A percentile compares a stretch with the other conserved stretches of the same genome.
phyloP scores from a whole-genome alignment of 2,329 filamentous ascomycete genomes.

The Pyricularia sp. region DNA sequence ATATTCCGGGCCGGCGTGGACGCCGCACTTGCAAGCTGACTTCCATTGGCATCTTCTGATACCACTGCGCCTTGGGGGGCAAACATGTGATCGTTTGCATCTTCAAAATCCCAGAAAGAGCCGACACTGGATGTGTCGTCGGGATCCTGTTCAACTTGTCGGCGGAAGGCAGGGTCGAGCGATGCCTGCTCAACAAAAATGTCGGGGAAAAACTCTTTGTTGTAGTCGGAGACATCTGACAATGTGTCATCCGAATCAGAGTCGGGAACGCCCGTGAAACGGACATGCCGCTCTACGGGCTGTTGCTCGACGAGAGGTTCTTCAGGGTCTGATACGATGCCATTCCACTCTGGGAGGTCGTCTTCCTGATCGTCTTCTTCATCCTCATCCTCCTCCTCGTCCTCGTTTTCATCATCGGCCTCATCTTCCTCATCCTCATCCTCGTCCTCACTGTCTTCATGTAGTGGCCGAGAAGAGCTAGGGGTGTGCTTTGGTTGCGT shows the following conservation, averaged over 20 bases:
- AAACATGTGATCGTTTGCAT: constrained; percentile 22
- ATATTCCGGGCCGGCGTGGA: constrained; percentile 10
- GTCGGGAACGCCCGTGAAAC: constrained; percentile 58
- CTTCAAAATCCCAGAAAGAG: constrained; percentile 56
- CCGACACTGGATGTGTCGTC: constrained; percentile 47
- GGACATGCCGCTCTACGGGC: constrained; percentile 52
- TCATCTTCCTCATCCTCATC: constrained; percentile 28
- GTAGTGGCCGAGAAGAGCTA: constrained; percentile 42
- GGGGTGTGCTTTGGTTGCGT: constrained; percentile 24
- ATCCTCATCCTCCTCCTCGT: constrained; percentile 27
- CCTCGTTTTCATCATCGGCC: constrained; percentile 27
- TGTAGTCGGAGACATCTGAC: constrained; percentile 48
- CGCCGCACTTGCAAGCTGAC: constrained; percentile 15
- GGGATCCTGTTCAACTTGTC: constrained; percentile 61
- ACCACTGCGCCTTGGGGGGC: not conserved
- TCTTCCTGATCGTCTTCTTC: constrained; percentile 30
- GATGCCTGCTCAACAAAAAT: constrained; percentile 70
- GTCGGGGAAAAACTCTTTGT: constrained; percentile 62
- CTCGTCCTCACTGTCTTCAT: constrained; percentile 23
- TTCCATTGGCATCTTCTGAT: not conserved
- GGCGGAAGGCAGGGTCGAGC: constrained; percentile 62
- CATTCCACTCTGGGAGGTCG: constrained; percentile 33
- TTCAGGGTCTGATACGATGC: constrained; percentile 28
- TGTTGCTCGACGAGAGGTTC: constrained; percentile 12
- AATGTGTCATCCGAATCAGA: constrained; percentile 56